These are phyloP conservation scores for Cymbidium sinense DNA, from an alignment of 106 monocot species.

Conservation along the genomic window DNA sequence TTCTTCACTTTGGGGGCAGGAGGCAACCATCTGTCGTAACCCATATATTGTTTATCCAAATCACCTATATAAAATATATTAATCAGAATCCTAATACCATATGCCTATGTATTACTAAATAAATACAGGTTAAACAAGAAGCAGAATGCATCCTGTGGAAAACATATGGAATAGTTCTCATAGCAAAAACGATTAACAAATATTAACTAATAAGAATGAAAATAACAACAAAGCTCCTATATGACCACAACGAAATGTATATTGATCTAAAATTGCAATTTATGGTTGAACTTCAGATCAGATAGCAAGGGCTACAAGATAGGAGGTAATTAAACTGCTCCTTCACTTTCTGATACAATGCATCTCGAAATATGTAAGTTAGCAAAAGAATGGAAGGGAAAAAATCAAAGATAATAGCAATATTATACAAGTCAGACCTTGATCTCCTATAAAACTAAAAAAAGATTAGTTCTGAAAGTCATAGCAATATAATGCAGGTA, in stretches of 20 bases:
- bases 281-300: background rate
- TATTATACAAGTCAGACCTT: background rate
- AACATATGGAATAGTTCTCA: background rate
- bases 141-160: background rate
- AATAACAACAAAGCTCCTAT: background rate
- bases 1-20: slow-evolving; percentile 77
- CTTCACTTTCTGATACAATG: background rate
- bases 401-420: background rate
- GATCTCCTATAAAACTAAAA: background rate
- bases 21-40: slow-evolving; percentile 85
- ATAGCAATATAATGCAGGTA: background rate
- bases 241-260: background rate
- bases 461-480: background rate
- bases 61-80: slow-evolving; percentile 19
- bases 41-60: slow-evolving; percentile 45
- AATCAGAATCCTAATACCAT: slow-evolving; percentile 1
- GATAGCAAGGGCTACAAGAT: background rate
- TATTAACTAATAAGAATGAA: background rate
- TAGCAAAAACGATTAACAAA: background rate
- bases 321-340: background rate
- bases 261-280: background rate
- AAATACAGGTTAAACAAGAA: background rate
- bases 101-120: background rate
- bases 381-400: background rate
- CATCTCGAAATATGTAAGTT: background rate